Conservation (phyloP, 129 eudicot species). For the Sambucus nigra region DNA sequence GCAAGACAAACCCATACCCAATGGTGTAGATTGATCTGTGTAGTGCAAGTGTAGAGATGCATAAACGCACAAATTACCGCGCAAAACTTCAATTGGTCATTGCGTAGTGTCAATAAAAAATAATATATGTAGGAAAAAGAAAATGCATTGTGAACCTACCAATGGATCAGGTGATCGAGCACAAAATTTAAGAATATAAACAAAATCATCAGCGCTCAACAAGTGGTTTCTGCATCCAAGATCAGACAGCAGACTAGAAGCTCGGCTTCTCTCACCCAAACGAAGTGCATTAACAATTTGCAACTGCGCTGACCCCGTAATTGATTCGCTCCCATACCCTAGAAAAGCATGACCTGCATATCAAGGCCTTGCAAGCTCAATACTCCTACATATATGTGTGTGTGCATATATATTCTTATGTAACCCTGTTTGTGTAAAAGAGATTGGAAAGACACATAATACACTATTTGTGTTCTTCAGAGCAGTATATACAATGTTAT, state of each 20-base stretch:
- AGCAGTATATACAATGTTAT: too few relatives aligned
- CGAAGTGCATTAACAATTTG: slow-evolving; percentile 59
- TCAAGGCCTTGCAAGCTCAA: not conserved
- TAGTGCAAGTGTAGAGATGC: not conserved
- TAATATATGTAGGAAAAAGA: too few relatives aligned
- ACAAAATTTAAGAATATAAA: slow-evolving; percentile 49
- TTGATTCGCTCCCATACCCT: slow-evolving; percentile 22
- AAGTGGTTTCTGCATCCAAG: slow-evolving; percentile 19
- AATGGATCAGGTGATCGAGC: slow-evolving; percentile 64
- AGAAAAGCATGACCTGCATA: slow-evolving; percentile 25
- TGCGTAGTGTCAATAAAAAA: not conserved
- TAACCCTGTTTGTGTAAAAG: too few relatives aligned
- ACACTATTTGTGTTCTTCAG: too few relatives aligned
- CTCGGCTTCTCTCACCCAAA: slow-evolving; percentile 52
- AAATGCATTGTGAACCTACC: slow-evolving; percentile 32
- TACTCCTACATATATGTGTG: not conserved
- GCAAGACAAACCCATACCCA: not conserved
- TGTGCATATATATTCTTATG: not conserved
- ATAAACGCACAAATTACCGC: not conserved
- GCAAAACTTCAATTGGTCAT: not conserved
- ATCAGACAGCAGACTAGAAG: slow-evolving; percentile 42
- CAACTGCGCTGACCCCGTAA: slow-evolving; percentile 23
- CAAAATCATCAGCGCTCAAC: slow-evolving; percentile 39
- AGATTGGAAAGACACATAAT: too few relatives aligned
- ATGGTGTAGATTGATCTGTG: not conserved